Conservation (phyloP, 2,329 filamentous ascomycete species). For the Penicillium capsulatum region DNA sequence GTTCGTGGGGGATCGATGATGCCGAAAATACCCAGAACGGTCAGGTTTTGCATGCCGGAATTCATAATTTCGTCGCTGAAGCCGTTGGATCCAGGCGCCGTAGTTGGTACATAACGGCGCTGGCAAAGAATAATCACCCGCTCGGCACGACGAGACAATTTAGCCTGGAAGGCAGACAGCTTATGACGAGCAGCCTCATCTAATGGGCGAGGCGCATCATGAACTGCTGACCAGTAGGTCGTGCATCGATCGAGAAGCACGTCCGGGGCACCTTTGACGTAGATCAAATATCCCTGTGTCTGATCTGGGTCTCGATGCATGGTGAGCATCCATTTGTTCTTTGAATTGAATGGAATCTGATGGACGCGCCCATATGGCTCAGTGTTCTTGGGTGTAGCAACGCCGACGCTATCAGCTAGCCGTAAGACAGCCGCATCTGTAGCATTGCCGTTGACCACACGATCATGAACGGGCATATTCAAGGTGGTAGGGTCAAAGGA, state of each 20-base stretch:
- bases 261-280: slow-evolving; percentile 75
- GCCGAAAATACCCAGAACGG: slow-evolving; percentile 51
- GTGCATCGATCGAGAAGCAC: slow-evolving; percentile 64
- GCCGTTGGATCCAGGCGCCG: slow-evolving; percentile 45
- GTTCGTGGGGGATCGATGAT: slow-evolving; percentile 41
- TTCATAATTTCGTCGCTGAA: slow-evolving; percentile 50
- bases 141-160: slow-evolving; percentile 65
- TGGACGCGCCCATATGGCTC: slow-evolving; percentile 61
- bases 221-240: slow-evolving; percentile 53
- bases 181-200: slow-evolving; percentile 45
- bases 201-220: slow-evolving; percentile 53
- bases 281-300: slow-evolving; percentile 20
- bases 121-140: slow-evolving; percentile 66
- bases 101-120: slow-evolving; percentile 49
- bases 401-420: slow-evolving; percentile 62
- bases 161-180: slow-evolving; percentile 61
- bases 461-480: slow-evolving; percentile 56
- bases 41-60: slow-evolving; percentile 42
- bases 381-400: slow-evolving; percentile 55
- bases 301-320: slow-evolving; percentile 40
- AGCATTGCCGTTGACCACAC: slow-evolving; percentile 68
- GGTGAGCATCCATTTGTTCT: slow-evolving; percentile 78
- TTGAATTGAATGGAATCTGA: slow-evolving; percentile 73
- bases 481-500: slow-evolving; percentile 66
- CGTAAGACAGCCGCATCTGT: slow-evolving; percentile 71